Base-by-base conservation (phyloP, 306 rosid species). In the Rubus parviflorus region DNA sequence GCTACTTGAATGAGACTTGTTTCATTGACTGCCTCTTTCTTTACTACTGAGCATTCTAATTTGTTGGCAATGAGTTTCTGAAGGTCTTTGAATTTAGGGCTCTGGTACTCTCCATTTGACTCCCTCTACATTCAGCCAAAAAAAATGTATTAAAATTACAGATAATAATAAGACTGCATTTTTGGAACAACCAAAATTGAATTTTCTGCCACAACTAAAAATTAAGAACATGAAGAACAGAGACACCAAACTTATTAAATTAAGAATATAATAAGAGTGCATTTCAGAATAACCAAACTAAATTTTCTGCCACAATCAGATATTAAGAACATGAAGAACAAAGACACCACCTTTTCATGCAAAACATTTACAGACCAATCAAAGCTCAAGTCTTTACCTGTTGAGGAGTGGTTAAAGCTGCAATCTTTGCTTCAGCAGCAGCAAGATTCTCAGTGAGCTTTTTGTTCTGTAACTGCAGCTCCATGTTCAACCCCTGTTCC, bases 11-110 rank as follows among this genome's bases (percentile, higher is more conserved):
- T 66, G 25, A 78, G 74, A 74, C 52, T 68, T 49, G 79, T 62
- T 75, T 88, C 90, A 61, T 42, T 38, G 53, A 40, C 38, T 61
- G 79, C 77, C 77, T 92, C 88, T 54, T 82, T 87, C 75, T 87
- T 86, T 0, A 58, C 87, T 56, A 66, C 87, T 12, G 96, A 81
- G 68, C 77, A 25, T 83, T 89, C 89, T 83, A 90, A 75, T 82
- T 90, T 92, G 83, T 86, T 87, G 85, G 93, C 93, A 82, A 92
- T 90, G 79, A 87, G 91, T 74, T 85, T 89, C 85, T 87, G 93
- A 75, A 89, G 89, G 81, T 89, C 96, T 77, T 90, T 90, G 63
- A 88, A 85, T 51, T 85, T 88, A 25, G 90, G 83, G 40, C 81
- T 86, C 81, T 83, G 89, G 82, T 77, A 80, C 77, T 83, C 89